These are phyloP conservation scores for Dendrobium huoshanense DNA, from an alignment of 106 monocot genomes.

Conservation along the genomic window DNA sequence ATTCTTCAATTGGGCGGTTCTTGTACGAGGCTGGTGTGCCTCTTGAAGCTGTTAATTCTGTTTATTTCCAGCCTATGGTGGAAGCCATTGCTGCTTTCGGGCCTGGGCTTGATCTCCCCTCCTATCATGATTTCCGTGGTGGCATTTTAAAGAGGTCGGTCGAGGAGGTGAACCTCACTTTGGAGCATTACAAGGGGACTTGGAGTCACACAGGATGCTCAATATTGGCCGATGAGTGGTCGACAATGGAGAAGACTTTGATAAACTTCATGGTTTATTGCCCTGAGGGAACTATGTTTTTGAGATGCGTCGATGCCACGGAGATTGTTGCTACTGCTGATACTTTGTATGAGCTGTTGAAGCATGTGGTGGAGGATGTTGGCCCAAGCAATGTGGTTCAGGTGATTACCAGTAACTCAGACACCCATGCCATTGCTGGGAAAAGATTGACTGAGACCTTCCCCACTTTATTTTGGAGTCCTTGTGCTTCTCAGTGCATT, in stretches of 20 bases:
- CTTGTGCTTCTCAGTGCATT: slow-evolving; percentile 69
- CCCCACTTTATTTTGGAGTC: slow-evolving; percentile 85
- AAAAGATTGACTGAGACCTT: slow-evolving; percentile 57
- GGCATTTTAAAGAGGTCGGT: slow-evolving; percentile 49
- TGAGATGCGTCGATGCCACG: slow-evolving; percentile 76
- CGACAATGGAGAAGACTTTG: slow-evolving; percentile 44
- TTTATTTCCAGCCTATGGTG: slow-evolving; percentile 71
- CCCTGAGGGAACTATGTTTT: slow-evolving; percentile 75
- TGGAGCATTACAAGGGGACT: slow-evolving; percentile 43
- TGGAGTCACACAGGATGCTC: slow-evolving; percentile 89
- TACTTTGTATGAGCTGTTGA: slow-evolving; percentile 74
- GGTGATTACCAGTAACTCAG: slow-evolving; percentile 63
- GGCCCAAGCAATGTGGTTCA: slow-evolving; percentile 70
- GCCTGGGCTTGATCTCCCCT: slow-evolving; percentile 44
- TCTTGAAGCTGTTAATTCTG: slow-evolving; percentile 68
- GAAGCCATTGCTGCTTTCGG: slow-evolving; percentile 60
- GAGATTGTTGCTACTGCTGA: slow-evolving; percentile 54
- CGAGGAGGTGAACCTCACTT: slow-evolving; percentile 38
- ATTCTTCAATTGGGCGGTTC: slow-evolving; percentile 60
- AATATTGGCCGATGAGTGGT: slow-evolving; percentile 83
- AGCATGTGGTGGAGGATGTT: slow-evolving; percentile 75
- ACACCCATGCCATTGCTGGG: slow-evolving; percentile 60
- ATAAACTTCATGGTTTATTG: slow-evolving; percentile 85
- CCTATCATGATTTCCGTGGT: slow-evolving; percentile 69
- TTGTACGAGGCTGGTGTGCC: slow-evolving; percentile 75